Evolutionary conservation across 192 early-diverging fungal species (phyloP), one percentile per base, ranked within the genome.

Genomic region (Umbelopsis vinacea): DNA sequence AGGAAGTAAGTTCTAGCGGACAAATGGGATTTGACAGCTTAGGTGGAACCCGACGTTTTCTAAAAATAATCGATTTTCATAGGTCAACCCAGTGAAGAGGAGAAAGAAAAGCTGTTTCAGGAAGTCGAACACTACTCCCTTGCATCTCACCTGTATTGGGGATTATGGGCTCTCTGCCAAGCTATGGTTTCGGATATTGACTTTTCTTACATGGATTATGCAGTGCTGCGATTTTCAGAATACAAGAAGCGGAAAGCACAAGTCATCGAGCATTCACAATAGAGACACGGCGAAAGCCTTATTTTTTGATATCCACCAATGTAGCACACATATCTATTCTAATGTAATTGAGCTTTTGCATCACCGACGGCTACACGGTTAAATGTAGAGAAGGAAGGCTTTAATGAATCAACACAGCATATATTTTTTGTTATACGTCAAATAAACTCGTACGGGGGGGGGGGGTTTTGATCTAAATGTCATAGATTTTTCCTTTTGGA

Each of bases 71-170:
- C 24, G 22, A 68, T 60, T 35, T 29, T 71, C 29, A 47, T 75
- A 71, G 73, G 45, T 21, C 46, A 73, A 33, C 78, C 82, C 6
- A 73, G 71, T 8, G 60, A 72, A 0, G 86, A 84, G 11, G 88
- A 88, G 12, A 76, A 95, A 3, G 82, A 91, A 46, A 47, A 63
- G 23, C 76, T 97, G 45, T 93, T 91, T 75, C 66, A 77, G 3
- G 95, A 97, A 74, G 95, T 96, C 33, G 82, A 89, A 71, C 82
- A 87, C 70, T 97, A 95, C 79, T 88, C 91, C 54, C 83, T 97
- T 46, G 94, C 94, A 2, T 94, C 96, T 12, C 97, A 98, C 79
- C 90, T 92, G 70, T 98, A 94, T 78, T 98, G 97, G 97, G 92
- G 88, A 24, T 71, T 91, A 26, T 92, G 91, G 91, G 92, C 83